Conservation (phyloP, 2,329 filamentous ascomycete species). For the Exserohilum rostratum region DNA sequence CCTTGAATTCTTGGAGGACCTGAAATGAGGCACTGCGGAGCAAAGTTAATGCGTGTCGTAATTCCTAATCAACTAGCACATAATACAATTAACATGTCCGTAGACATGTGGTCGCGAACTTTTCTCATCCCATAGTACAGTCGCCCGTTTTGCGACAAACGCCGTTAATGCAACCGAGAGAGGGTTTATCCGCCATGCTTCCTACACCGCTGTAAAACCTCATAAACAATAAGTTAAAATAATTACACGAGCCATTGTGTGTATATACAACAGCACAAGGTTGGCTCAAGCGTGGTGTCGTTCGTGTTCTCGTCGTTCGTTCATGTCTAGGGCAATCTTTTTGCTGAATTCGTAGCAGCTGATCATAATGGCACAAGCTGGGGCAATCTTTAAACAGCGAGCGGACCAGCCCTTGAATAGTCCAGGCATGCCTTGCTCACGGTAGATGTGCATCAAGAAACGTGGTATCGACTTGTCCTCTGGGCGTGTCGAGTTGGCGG, state of each 20-base stretch:
- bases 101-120: not conserved
- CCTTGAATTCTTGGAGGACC: slow-evolving; percentile 45
- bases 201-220: slow-evolving; percentile 13
- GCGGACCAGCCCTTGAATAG: slow-evolving; percentile 93
- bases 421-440: slow-evolving; percentile 78
- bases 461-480: slow-evolving; percentile 80
- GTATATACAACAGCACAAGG: not conserved
- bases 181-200: slow-evolving; percentile 4
- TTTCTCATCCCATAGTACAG: not conserved
- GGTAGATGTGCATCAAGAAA: slow-evolving; percentile 90
- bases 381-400: slow-evolving; percentile 89
- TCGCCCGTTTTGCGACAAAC: slow-evolving; percentile 5
- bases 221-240: slow-evolving; percentile 1
- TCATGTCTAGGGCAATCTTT: slow-evolving; percentile 78
- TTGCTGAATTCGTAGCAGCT: slow-evolving; percentile 97
- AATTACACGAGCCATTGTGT: not conserved
- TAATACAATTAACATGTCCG: not conserved
- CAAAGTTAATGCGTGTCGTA: not conserved
- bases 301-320: slow-evolving; percentile 58
- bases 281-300: slow-evolving; percentile 18
- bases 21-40: not conserved
- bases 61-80: not conserved
- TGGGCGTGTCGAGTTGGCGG: slow-evolving; percentile 58
- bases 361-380: slow-evolving; percentile 98
- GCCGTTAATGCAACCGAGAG: slow-evolving; percentile 13